Base-by-base conservation (phyloP, 345 rosid species). In the Bretschneidera sinensis region DNA sequence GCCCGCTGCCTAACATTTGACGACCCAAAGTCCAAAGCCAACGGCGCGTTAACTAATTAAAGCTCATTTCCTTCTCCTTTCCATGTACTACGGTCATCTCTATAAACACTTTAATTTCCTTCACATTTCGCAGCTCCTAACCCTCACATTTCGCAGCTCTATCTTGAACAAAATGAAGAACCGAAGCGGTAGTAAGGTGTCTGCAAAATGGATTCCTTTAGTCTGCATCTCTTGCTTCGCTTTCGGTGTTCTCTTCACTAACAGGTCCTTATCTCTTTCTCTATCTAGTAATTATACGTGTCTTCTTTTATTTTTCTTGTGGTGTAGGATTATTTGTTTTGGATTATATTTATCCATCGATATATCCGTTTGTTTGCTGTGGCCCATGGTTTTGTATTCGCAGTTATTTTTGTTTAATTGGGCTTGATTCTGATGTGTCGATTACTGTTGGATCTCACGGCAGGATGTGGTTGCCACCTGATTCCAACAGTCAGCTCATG, bases 191-290 rank as follows among this genome's bases (percentile, higher is more conserved):
- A 61, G 14, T 48, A 83, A 73, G 63, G 47, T 88, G 39, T 85
- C 95, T 53, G 45, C 72, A 16, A 85, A 59, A 79, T 90, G 96
- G 99, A 74, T 94, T 71, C 96, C 95, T 0, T 55, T 88, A 43
- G 23, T 94, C 73, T 94, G 97, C 70, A 60, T 75, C 51, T 82
- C 71, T 59, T 90, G 71, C 79, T 94, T 90, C 69, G 73, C 75
- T 69, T 80, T 90, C 54, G 99, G 97, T 54, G 69, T 78, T 33
- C 69, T 90, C 76, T 74, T 86, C 88, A 79, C 89, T 61, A 76
- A 73, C 79, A 79, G 92, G 99, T 94, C 6, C 20, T 10, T 20
- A 23, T 51, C 24, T 43, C n/a, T 31, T 21, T 31, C 18, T 39
- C 43, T 59, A 13, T 17, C 45, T 55, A 6, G 20, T 13, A 9